A percentile compares a stretch with the other conserved stretches of the same genome.
Conservation (phyloP, 2,329 filamentous ascomycete genomes). For the Diaporthe eres region DNA sequence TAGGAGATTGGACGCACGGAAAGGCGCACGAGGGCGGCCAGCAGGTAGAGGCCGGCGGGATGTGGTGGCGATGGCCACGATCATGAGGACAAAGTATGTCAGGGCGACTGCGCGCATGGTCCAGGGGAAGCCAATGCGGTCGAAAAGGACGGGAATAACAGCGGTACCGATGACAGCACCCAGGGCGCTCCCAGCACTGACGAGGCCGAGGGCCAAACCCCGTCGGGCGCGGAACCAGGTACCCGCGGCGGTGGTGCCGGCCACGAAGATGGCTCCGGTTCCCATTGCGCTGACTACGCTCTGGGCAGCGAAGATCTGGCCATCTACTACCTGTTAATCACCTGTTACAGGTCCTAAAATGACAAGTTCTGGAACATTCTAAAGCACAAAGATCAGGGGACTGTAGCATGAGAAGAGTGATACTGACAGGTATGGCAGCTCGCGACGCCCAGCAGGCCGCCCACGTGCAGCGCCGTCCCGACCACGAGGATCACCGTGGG, state of each 20-base stretch:
- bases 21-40: constrained; percentile 57
- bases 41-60: constrained; percentile 52
- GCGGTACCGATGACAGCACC: constrained; percentile 70
- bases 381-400: too few species aligned
- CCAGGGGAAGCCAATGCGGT: constrained; percentile 58
- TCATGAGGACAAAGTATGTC: constrained; percentile 52
- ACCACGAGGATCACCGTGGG: constrained; percentile 66
- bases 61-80: constrained; percentile 49
- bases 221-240: constrained; percentile 64
- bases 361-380: too few species aligned
- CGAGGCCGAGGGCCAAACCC: constrained; percentile 62
- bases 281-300: constrained; percentile 51
- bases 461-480: constrained; percentile 67
- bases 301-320: constrained; percentile 57
- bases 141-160: constrained; percentile 65
- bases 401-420: too few species aligned
- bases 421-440: constrained; percentile 52
- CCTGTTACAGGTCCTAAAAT: too few species aligned
- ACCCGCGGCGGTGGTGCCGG: constrained; percentile 51
- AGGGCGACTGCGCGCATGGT: constrained; percentile 55
- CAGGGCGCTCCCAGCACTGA: constrained; percentile 62
- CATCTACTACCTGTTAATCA: constrained; percentile 43
- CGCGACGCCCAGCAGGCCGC: constrained; percentile 73
- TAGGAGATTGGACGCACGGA: constrained; percentile 55
- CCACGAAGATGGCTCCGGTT: constrained; percentile 53